Conservation (phyloP, 2,329 filamentous ascomycete species). For the Botryosphaeria dothidea region DNA sequence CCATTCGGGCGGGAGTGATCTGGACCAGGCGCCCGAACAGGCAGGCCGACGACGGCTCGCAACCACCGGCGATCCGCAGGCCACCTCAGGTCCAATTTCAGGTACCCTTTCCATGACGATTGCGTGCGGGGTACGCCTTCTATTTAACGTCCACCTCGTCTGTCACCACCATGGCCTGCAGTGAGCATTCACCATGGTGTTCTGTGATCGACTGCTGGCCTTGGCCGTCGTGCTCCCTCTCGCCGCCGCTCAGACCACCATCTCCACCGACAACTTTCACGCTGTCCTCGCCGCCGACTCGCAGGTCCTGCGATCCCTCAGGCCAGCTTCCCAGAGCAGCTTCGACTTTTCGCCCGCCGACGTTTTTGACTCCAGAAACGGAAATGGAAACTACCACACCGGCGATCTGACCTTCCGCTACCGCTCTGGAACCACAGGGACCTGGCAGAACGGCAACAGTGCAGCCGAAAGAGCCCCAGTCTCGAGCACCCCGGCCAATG, state of each 20-base stretch:
- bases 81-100: neutral
- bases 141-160: neutral
- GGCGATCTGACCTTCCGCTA: constrained; percentile 61
- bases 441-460: constrained; percentile 53
- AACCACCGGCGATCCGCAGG: neutral
- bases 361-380: constrained; percentile 48
- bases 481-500: constrained; percentile 26
- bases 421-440: constrained; percentile 38
- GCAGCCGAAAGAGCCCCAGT: constrained; percentile 44
- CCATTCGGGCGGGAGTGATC: neutral
- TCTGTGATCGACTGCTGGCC: neutral
- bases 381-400: constrained; percentile 59
- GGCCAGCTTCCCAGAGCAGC: neutral
- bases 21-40: neutral
- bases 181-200: neutral
- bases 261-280: constrained; percentile 9
- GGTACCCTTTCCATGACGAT: neutral
- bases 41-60: neutral
- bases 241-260: neutral
- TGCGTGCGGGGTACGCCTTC: neutral
- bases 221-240: neutral
- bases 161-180: neutral
- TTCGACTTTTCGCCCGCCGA: constrained; percentile 62
- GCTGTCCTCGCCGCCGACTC: neutral
- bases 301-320: constrained; percentile 2